phyloP scores from a whole-genome alignment of 495 filamentous ascomycete genomes.

The Penicillium simplicissimum region DNA sequence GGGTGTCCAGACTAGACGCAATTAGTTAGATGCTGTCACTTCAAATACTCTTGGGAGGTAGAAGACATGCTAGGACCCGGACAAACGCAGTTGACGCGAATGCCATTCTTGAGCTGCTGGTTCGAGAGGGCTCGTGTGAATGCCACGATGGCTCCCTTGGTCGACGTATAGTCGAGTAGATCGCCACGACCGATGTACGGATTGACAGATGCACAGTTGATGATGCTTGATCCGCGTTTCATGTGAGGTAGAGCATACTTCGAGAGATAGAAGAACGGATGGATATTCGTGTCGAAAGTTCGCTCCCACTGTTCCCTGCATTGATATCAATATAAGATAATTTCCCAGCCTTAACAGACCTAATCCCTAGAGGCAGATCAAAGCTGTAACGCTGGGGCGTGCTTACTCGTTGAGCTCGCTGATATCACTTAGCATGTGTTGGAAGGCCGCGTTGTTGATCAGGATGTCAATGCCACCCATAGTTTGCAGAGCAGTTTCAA shows the following conservation, averaged over 20 bases:
- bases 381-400: not conserved
- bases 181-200: slow-evolving; percentile 81
- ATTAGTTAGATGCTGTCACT: slow-evolving; percentile 1
- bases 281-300: slow-evolving; percentile 76
- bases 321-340: not conserved
- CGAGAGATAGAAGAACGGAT: slow-evolving; percentile 71
- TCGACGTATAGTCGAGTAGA: slow-evolving; percentile 82
- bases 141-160: slow-evolving; percentile 79
- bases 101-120: slow-evolving; percentile 69
- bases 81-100: slow-evolving; percentile 78
- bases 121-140: slow-evolving; percentile 81
- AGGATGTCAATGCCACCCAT: slow-evolving; percentile 75
- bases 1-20: slow-evolving; percentile 70
- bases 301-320: slow-evolving; percentile 71
- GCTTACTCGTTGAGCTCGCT: slow-evolving; percentile 69
- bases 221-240: slow-evolving; percentile 73
- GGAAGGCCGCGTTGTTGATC: slow-evolving; percentile 79
- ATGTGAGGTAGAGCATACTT: slow-evolving; percentile 80
- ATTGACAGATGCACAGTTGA: slow-evolving; percentile 82
- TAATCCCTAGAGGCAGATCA: not conserved
- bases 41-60: not conserved
- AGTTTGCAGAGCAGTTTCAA: slow-evolving; percentile 61
- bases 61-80: slow-evolving; percentile 62
- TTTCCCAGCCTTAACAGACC: not conserved
- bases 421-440: slow-evolving; percentile 73